Conservation (phyloP, 2,329 filamentous ascomycete genomes). For the Thyridium curvatum region DNA sequence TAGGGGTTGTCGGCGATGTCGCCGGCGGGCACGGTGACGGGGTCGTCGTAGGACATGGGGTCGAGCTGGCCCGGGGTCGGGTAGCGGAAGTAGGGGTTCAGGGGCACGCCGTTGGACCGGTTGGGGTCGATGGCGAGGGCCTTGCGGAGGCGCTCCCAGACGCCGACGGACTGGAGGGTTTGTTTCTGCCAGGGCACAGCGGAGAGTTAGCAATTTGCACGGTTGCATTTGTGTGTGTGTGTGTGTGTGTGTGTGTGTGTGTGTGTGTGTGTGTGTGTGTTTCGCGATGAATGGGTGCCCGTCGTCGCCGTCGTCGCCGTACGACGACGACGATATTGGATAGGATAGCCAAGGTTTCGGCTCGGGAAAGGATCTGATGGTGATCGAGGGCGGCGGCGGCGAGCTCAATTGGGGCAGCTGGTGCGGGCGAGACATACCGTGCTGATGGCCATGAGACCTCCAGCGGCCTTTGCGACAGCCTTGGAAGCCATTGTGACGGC, state of each 20-base stretch:
- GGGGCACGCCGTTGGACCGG: constrained; percentile 83
- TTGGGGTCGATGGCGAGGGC: constrained; percentile 75
- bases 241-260: constrained; percentile 9
- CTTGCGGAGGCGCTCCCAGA: constrained; percentile 81
- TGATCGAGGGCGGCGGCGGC: too few species aligned
- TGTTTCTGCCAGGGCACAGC: constrained; percentile 69
- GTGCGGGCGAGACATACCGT: constrained; percentile 41
- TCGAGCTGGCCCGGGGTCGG: constrained; percentile 71
- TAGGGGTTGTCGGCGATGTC: constrained; percentile 91
- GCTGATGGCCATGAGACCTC: constrained; percentile 47
- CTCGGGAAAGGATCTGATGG: too few species aligned
- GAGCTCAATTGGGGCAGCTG: constrained; percentile 8
- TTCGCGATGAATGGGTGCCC: neutral
- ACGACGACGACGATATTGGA: too few species aligned
- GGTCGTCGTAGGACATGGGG: constrained; percentile 70
- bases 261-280: neutral
- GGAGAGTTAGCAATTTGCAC: too few species aligned
- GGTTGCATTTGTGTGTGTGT: too few species aligned
- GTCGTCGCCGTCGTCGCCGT: too few species aligned
- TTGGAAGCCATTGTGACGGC: constrained; percentile 53
- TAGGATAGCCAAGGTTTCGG: too few species aligned
- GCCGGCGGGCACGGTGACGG: constrained; percentile 74
- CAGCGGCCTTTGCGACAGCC: constrained; percentile 48
- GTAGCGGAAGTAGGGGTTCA: constrained; percentile 89
- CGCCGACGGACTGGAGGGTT: constrained; percentile 79